These are phyloP conservation scores for Saturnispora bothae DNA, from an alignment of 805 yeast species.

Conservation along the genomic window DNA sequence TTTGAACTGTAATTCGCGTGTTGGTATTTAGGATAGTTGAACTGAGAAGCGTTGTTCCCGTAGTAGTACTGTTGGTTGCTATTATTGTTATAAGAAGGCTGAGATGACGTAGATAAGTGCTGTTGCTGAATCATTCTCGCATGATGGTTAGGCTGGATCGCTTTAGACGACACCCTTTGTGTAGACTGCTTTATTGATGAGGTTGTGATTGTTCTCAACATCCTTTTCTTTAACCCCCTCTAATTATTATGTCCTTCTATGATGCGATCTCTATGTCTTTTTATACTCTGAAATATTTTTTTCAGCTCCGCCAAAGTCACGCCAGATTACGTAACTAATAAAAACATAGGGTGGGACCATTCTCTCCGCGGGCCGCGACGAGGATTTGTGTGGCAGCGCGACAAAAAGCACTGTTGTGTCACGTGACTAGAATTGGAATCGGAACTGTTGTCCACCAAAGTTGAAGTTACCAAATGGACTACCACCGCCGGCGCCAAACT, in stretches of 20 bases:
- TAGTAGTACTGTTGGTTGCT: no score
- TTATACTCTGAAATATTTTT: neutral
- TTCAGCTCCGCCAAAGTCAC: conserved; percentile 9
- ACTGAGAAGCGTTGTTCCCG: neutral
- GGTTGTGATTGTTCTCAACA: conserved; percentile 25
- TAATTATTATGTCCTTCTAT: neutral
- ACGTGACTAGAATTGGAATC: neutral
- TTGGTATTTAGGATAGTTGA: conserved; percentile 3
- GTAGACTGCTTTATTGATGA: conserved; percentile 23
- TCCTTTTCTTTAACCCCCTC: conserved; percentile 7
- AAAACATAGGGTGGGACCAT: conserved; percentile 7
- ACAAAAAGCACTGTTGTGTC: neutral
- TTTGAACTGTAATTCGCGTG: neutral
- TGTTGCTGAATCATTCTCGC: conserved; percentile 4
- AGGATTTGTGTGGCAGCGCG: neutral
- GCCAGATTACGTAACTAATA: conserved; percentile 8
- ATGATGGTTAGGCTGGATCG: conserved; percentile 20
- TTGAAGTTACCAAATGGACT: conserved; percentile 8
- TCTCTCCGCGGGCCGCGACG: neutral
- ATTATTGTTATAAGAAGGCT: no score
- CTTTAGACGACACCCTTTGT: conserved; percentile 25
- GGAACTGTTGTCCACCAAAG: conserved; percentile 5
- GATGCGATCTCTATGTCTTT: neutral
- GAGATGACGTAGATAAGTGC: conserved; percentile 1
- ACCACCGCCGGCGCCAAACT: conserved; percentile 7